Conservation (phyloP, 2,329 filamentous ascomycete genomes). For the Aspergillaceae sp. region DNA sequence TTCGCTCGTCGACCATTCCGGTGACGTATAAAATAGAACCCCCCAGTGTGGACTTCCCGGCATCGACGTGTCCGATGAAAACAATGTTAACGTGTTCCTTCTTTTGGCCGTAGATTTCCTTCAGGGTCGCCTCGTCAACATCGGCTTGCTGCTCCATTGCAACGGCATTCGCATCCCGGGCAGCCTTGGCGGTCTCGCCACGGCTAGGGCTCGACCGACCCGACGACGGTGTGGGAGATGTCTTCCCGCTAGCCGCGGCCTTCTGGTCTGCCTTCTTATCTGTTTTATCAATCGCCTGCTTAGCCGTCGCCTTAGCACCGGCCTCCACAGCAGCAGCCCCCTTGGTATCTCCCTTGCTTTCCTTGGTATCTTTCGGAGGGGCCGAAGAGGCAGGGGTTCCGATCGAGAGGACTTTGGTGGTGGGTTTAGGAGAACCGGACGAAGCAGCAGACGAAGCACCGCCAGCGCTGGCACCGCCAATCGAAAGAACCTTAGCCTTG, state of each 20-base stretch:
- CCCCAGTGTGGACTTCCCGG: slow-evolving; percentile 92
- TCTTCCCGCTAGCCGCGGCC: slow-evolving; percentile 55
- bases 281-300: slow-evolving; percentile 87
- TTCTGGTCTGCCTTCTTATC: slow-evolving; percentile 53
- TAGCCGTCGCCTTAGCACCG: slow-evolving; percentile 70
- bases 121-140: slow-evolving; percentile 74
- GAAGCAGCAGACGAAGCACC: slow-evolving; percentile 7
- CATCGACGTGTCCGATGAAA: slow-evolving; percentile 96
- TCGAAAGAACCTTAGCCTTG: slow-evolving; percentile 53
- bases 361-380: neutral
- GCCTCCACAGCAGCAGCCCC: slow-evolving; percentile 51
- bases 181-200: slow-evolving; percentile 48
- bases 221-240: slow-evolving; percentile 73
- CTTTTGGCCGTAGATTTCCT: slow-evolving; percentile 88
- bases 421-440: slow-evolving; percentile 24
- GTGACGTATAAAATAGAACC: slow-evolving; percentile 88
- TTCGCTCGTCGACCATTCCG: slow-evolving; percentile 98
- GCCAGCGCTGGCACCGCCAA: slow-evolving; percentile 42
- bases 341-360: slow-evolving; percentile 30
- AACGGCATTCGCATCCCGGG: slow-evolving; percentile 71
- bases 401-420: slow-evolving; percentile 69
- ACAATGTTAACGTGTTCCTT: slow-evolving; percentile 80
- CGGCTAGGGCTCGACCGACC: slow-evolving; percentile 64
- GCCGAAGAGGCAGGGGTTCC: slow-evolving; percentile 41
- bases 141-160: slow-evolving; percentile 72